Evolutionary conservation across 2,329 filamentous ascomycete genomes (phyloP).

Genomic region (Calonectria naviculata): DNA sequence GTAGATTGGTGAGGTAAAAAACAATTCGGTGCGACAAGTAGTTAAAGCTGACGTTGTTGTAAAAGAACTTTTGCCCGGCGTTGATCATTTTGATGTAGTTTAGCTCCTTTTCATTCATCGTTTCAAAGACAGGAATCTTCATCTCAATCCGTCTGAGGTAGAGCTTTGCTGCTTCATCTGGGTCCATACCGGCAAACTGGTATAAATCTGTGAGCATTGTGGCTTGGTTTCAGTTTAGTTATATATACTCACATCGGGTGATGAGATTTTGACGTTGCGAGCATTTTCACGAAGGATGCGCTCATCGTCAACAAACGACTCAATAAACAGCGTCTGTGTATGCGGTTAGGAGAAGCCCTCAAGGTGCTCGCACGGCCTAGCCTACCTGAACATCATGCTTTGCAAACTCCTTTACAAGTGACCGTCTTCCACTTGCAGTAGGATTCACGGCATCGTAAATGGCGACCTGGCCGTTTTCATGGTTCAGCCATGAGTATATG

Average conservation of each 20-base stretch:
- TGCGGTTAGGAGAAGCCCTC: conserved; percentile 1
- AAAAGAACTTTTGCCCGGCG: conserved; percentile 89
- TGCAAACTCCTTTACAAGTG: conserved; percentile 94
- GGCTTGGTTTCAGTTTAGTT: not conserved
- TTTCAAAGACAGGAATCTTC: conserved; percentile 96
- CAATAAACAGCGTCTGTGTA: conserved; percentile 88
- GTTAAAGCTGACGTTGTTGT: conserved; percentile 97
- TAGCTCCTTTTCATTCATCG: conserved; percentile 92
- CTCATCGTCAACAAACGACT: conserved; percentile 94
- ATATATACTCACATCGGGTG: conserved; percentile 78
- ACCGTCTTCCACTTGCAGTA: conserved; percentile 81
- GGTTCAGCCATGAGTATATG: conserved; percentile 95
- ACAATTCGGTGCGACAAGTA: conserved; percentile 98
- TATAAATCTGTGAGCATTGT: not conserved
- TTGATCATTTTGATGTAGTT: conserved; percentile 99
- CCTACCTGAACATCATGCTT: conserved; percentile 92
- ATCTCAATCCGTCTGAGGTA: conserved; percentile 91
- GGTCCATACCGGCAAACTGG: conserved; percentile 89
- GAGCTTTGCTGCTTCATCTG: conserved; percentile 90
- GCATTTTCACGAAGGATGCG: conserved; percentile 97
- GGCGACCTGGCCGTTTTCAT: conserved; percentile 97
- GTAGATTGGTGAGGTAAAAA: conserved; percentile 96
- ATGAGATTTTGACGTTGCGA: conserved; percentile 96
- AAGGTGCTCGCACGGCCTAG: not conserved
- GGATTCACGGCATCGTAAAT: conserved; percentile 99